Conservation (phyloP, 176 grass and related monocot genomes). For the Themeda triandra region DNA sequence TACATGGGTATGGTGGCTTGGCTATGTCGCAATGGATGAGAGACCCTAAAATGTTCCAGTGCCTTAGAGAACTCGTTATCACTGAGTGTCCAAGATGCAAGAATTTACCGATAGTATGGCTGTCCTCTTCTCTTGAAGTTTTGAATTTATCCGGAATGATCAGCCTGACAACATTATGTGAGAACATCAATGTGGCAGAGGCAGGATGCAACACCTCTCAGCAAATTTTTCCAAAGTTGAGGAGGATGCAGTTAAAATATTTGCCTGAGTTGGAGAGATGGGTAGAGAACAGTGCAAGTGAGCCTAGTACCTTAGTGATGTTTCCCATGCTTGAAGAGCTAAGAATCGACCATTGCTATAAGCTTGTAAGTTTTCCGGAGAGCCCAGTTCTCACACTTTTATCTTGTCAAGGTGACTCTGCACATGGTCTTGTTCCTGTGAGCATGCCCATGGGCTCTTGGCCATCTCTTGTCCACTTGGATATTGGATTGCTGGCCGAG, state of each 20-base stretch:
- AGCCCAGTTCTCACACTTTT: constrained; percentile 1
- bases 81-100: not conserved
- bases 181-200: not conserved
- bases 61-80: not conserved
- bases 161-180: not conserved
- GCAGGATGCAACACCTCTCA: not conserved
- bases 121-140: not conserved
- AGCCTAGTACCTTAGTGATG: not conserved
- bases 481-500: not conserved
- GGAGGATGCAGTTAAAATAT: accelerated
- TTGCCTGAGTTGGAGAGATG: constrained; percentile 4
- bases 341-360: accelerated
- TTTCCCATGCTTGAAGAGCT: not conserved
- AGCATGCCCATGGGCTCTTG: not conserved
- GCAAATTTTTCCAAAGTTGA: not conserved
- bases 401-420: not conserved
- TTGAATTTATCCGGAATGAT: not conserved
- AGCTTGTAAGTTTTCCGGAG: not conserved
- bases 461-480: not conserved
- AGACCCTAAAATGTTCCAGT: not conserved
- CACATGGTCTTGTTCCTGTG: not conserved
- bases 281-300: not conserved
- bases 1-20: not conserved
- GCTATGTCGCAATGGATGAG: constrained; percentile 18
- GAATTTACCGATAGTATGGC: not conserved